Conservation (phyloP, 2,329 filamentous ascomycete genomes). For the Talaromyces sp. region DNA sequence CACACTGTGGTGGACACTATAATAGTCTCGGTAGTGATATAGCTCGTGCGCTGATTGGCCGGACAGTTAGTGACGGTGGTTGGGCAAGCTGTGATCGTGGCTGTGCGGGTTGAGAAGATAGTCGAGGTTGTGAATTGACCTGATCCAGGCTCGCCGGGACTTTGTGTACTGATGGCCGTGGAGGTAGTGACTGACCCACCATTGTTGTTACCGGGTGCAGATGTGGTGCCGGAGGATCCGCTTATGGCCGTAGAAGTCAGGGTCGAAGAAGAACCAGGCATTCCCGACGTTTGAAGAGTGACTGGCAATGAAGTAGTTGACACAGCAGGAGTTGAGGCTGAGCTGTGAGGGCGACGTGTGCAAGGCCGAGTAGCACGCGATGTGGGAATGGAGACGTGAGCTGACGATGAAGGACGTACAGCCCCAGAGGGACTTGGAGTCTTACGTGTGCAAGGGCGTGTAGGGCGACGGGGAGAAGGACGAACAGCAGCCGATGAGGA, state of each 20-base stretch:
- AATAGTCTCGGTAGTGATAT: constrained; percentile 11
- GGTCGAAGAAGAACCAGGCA: neutral
- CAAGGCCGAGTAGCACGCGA: neutral
- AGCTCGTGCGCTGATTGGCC: constrained; percentile 1
- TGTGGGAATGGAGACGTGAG: neutral
- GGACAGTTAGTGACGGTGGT: constrained; percentile 14
- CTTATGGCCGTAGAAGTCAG: neutral
- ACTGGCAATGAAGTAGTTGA: neutral
- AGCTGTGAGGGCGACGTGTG: neutral
- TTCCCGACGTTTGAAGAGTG: neutral
- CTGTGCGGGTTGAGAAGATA: constrained; percentile 10
- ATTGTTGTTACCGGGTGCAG: neutral
- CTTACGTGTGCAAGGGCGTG: neutral
- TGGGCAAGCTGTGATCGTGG: constrained; percentile 16
- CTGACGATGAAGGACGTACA: constrained; percentile 2
- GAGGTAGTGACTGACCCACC: neutral
- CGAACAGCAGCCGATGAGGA: neutral
- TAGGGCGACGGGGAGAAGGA: neutral
- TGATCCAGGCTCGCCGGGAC: neutral
- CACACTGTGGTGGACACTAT: constrained; percentile 6
- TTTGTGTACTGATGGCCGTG: neutral
- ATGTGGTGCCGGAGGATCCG: neutral
- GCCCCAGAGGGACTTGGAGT: neutral
- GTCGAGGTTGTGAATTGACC: constrained; percentile 10
- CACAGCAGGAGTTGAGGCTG: neutral